Percentiles rank a stretch among this genome's conserved stretches.
These are phyloP conservation scores for Trichoderma endophyticum DNA, from an alignment of 2,329 filamentous ascomycete genomes.

Conservation along the genomic window DNA sequence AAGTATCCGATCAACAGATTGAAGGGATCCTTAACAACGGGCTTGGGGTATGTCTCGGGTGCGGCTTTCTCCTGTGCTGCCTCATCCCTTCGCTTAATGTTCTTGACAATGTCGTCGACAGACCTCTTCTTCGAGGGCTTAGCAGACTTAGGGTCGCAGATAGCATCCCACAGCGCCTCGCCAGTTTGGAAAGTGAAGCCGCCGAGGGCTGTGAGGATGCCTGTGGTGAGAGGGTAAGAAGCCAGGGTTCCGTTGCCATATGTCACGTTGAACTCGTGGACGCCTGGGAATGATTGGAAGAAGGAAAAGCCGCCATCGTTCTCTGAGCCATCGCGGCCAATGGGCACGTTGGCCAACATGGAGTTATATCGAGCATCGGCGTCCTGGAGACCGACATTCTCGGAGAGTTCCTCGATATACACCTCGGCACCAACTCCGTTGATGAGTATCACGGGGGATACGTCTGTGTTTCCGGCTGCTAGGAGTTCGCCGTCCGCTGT, in stretches of 20 bases:
- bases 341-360: neutral
- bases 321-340: neutral
- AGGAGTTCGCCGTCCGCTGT: neutral
- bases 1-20: neutral
- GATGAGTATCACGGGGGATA: slow-evolving; percentile 21
- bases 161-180: neutral
- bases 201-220: neutral
- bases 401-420: slow-evolving; percentile 16
- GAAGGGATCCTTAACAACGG: slow-evolving; percentile 1
- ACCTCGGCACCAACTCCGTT: slow-evolving; percentile 20
- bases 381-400: slow-evolving; percentile 17
- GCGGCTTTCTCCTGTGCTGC: neutral
- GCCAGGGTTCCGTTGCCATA: neutral
- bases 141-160: neutral
- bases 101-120: neutral
- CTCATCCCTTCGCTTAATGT: neutral
- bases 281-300: neutral
- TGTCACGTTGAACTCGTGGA: slow-evolving; percentile 8
- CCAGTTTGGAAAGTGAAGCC: neutral
- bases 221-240: neutral
- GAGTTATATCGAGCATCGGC: slow-evolving; percentile 21
- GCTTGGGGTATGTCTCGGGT: slow-evolving; percentile 1
- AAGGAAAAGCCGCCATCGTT: neutral
- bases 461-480: neutral
- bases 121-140: neutral